Evolutionary conservation across 2,329 filamentous ascomycete species (phyloP).

Genomic region (Neofusicoccum ribis): DNA sequence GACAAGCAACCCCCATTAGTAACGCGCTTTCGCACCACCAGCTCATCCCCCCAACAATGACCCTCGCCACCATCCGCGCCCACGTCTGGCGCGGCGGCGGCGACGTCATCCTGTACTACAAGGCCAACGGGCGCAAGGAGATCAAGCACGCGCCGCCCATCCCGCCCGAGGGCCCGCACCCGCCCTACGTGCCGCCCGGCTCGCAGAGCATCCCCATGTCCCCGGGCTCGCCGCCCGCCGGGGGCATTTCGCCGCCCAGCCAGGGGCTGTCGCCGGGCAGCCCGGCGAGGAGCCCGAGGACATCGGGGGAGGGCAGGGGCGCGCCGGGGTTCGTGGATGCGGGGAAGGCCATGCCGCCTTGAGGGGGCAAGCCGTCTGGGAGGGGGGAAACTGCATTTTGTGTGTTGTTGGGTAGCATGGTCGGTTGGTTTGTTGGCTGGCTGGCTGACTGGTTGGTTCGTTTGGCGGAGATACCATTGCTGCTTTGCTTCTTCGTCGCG

Average conservation of each 20-base stretch:
- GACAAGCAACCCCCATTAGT: too few relatives aligned
- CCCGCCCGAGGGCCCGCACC: constrained; percentile 10
- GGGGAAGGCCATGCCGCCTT: neutral
- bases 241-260: neutral
- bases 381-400: too few relatives aligned
- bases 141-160: constrained; percentile 35
- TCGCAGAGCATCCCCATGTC: neutral
- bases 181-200: neutral
- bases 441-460: neutral
- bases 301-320: neutral
- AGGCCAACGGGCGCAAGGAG: constrained; percentile 80
- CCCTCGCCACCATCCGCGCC: constrained; percentile 85
- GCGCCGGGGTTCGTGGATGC: neutral
- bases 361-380: neutral
- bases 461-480: neutral
- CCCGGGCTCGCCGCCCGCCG: neutral
- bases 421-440: neutral
- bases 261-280: neutral
- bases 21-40: constrained; percentile 23
- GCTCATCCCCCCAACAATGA: constrained; percentile 79
- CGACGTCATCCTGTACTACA: constrained; percentile 89
- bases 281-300: neutral
- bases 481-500: too few relatives aligned
- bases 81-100: constrained; percentile 95
- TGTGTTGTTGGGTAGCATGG: neutral